phyloP scores from a whole-genome alignment of 306 rosid species.

The Trichosanthes truncata region DNA sequence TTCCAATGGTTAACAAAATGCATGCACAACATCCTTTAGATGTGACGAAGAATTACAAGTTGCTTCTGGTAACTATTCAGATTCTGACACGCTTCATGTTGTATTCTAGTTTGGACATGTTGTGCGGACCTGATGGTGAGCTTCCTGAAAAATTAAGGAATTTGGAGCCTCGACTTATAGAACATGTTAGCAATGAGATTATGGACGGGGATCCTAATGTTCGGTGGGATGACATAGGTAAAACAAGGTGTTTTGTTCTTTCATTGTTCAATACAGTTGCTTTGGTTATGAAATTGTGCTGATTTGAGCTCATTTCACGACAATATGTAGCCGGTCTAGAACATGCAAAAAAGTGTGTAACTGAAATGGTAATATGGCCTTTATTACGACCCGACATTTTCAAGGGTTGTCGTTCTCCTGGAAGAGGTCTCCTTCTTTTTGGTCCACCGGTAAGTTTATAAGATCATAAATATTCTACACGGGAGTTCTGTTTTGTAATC shows the following conservation, averaged over 20 bases:
- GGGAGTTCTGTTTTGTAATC: conserved; percentile 13
- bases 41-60: not conserved
- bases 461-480: conserved; percentile 11
- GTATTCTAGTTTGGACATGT: conserved; percentile 65
- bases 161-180: conserved; percentile 93
- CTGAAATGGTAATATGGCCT: conserved; percentile 92
- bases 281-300: conserved; percentile 13
- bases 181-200: conserved; percentile 91
- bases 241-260: conserved; percentile 13
- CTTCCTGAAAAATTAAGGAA: conserved; percentile 97
- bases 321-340: conserved; percentile 66
- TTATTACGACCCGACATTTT: conserved; percentile 82
- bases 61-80: conserved; percentile 10
- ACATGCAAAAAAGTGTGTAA: conserved; percentile 78
- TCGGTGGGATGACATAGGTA: conserved; percentile 79
- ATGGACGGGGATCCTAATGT: conserved; percentile 95
- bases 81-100: conserved; percentile 17
- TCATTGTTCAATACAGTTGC: conserved; percentile 7
- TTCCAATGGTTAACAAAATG: not conserved
- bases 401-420: conserved; percentile 90
- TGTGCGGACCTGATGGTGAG: conserved; percentile 95
- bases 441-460: conserved; percentile 85
- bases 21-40: not conserved
- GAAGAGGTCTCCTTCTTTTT: conserved; percentile 90
- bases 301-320: conserved; percentile 9